Percentiles rank a stretch among this genome's conserved stretches.
Conservation (phyloP, 1,284 basidiomycete species). For the Trichosporon sp. region DNA sequence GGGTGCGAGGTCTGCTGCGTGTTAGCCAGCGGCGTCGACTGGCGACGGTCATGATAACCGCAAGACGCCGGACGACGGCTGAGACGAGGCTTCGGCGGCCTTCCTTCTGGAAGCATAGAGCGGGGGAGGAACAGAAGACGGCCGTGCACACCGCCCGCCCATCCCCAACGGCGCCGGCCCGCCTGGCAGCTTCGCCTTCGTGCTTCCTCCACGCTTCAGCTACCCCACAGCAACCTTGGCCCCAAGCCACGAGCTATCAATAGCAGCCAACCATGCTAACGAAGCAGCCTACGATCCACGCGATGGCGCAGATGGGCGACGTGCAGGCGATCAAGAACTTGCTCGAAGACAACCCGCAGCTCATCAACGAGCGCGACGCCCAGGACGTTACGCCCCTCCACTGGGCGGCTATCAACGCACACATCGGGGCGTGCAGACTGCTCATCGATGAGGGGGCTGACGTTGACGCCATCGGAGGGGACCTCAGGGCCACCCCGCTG, state of each 20-base stretch:
- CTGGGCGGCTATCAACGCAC: constrained; percentile 76
- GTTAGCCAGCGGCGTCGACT: too few species aligned
- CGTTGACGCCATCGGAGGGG: constrained; percentile 90
- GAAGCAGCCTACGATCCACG: constrained; percentile 67
- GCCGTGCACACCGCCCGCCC: constrained; percentile 1
- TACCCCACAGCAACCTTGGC: neutral
- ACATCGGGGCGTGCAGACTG: constrained; percentile 58
- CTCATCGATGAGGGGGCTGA: constrained; percentile 92
- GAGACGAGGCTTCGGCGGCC: neutral
- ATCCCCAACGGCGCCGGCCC: neutral
- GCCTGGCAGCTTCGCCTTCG: neutral
- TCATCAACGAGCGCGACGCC: constrained; percentile 79
- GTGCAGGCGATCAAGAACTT: constrained; percentile 68
- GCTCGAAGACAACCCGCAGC: constrained; percentile 68
- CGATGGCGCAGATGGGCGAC: constrained; percentile 86
- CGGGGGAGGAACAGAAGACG: neutral
- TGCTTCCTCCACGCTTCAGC: neutral
- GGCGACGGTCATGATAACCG: too few species aligned
- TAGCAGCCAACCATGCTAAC: constrained; percentile 7
- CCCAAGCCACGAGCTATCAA: neutral
- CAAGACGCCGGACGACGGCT: neutral
- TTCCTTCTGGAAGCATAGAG: neutral
- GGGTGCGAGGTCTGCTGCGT: too few species aligned
- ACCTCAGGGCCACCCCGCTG: constrained; percentile 91
- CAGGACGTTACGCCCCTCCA: constrained; percentile 94